Base-by-base conservation (phyloP, 176 grass and related monocot genomes). In the Aegilops longissima region DNA sequence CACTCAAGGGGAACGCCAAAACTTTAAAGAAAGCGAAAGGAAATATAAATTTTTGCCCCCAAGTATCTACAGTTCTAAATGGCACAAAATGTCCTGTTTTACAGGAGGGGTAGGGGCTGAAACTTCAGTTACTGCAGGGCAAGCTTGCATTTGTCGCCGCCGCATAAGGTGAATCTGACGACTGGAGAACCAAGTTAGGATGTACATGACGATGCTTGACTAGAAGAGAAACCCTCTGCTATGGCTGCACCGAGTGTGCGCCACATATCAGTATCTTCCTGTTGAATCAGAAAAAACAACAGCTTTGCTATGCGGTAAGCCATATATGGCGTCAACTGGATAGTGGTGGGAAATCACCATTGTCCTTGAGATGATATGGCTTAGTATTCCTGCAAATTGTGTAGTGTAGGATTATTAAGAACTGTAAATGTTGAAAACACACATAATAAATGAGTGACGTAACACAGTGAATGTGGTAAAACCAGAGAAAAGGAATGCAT, bases 301-400 rank as follows among this genome's bases (percentile, higher is more conserved):
- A 79, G 77, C 86, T 30, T 83, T 70, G 39, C 71, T 75, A 76
- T 25, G 66, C 8, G 63, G 33, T 45, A 51, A 81, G 82, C 59
- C 52, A 75, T 31, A 27, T 54, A 78, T 45, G 66, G 14, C 11
- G 14, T 92, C 81, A 98, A 83, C 90, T 86, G 6, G 88, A 85
- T 62, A 98, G 87, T 64, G 96, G 93, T 31, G 96, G 96, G 82
- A 98, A 98, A 76, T 98, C 96, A 23, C 71, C 85, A 18, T 89
- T 91, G 79, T 98, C 92, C 84, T 94, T 98, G 23, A 98, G 93
- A 79, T 59, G 82, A 85, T 96, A 98, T 54, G 72, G 75, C 77
- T 90, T 77, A 75, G 11, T 83, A 71, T 70, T 83, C 90, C 96
- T 96, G 85, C 65, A 75, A 74, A 66, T 68, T 80, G 31, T 90